Conservation (phyloP, 495 filamentous ascomycete species). For the Lasiosphaeria ovina region DNA sequence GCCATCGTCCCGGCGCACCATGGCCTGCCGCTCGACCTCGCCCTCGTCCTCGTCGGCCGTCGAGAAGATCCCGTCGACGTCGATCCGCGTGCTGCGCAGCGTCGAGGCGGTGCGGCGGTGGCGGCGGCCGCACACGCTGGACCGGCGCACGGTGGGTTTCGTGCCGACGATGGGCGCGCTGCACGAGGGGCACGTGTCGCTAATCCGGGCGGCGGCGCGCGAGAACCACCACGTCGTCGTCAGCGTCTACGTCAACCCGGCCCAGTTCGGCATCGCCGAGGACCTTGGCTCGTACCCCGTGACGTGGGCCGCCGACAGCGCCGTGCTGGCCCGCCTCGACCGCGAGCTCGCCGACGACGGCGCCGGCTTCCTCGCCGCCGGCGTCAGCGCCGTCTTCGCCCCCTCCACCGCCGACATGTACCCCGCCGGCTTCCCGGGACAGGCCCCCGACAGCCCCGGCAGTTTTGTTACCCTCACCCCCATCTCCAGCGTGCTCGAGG, state of each 20-base stretch:
- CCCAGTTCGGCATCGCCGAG: constrained; percentile 90
- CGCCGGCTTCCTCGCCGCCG: constrained; percentile 49
- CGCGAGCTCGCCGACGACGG: constrained; percentile 61
- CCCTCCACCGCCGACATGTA: constrained; percentile 85
- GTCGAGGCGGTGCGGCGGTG: constrained; percentile 67
- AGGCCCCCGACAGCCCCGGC: constrained; percentile 70
- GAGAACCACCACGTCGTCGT: constrained; percentile 86
- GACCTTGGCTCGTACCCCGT: constrained; percentile 85
- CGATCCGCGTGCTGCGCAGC: constrained; percentile 72
- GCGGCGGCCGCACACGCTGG: constrained; percentile 64
- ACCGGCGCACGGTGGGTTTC: constrained; percentile 73
- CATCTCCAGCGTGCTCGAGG: constrained; percentile 75
- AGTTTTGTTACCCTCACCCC: constrained; percentile 95
- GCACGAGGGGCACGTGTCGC: constrained; percentile 82
- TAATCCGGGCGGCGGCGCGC: constrained; percentile 80
- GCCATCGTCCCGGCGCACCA: constrained; percentile 26
- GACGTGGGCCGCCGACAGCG: constrained; percentile 79
- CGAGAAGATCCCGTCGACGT: constrained; percentile 49
- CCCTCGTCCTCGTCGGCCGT: neutral
- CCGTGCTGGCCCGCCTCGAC: constrained; percentile 65
- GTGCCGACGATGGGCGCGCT: constrained; percentile 98
- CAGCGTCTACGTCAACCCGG: constrained; percentile 91
- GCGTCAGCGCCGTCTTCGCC: constrained; percentile 79
- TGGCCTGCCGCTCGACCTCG: constrained; percentile 22
- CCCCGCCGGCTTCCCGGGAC: constrained; percentile 77